Evolutionary conservation across 164 flowering plant species (phyloP).

Genomic region (Aristolochia contorta): DNA sequence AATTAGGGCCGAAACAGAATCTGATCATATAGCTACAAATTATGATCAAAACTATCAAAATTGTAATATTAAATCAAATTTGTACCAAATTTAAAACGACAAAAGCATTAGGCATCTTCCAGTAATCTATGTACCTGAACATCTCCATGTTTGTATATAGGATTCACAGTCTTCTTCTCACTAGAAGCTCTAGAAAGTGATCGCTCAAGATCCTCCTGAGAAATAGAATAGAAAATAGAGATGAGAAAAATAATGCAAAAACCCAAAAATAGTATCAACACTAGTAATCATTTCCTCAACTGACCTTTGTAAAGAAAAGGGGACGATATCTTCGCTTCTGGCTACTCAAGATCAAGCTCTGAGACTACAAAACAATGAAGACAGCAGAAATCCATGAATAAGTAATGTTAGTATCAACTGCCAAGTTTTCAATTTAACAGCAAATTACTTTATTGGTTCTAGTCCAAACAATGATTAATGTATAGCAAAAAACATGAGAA

Average conservation of each 20-base stretch:
- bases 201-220: conserved; percentile 79
- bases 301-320: conserved; percentile 81
- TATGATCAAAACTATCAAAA: no score
- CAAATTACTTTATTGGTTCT: no score
- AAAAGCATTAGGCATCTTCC: neutral
- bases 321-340: conserved; percentile 69
- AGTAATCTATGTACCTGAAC: conserved; percentile 42
- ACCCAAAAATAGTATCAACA: neutral
- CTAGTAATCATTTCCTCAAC: conserved; percentile 5
- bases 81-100: neutral
- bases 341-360: conserved; percentile 63
- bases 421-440: no score
- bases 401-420: no score
- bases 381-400: no score
- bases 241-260: neutral
- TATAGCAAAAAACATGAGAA: no score
- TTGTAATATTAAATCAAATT: no score
- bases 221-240: conserved; percentile 1
- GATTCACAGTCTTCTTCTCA: conserved; percentile 46
- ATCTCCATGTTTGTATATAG: conserved; percentile 57
- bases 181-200: conserved; percentile 58
- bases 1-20: no score
- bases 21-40: no score
- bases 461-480: no score
- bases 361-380: conserved; percentile 42